Evolutionary conservation across 1,284 basidiomycete genomes (phyloP).

Genomic region (Dichomitus squalens): DNA sequence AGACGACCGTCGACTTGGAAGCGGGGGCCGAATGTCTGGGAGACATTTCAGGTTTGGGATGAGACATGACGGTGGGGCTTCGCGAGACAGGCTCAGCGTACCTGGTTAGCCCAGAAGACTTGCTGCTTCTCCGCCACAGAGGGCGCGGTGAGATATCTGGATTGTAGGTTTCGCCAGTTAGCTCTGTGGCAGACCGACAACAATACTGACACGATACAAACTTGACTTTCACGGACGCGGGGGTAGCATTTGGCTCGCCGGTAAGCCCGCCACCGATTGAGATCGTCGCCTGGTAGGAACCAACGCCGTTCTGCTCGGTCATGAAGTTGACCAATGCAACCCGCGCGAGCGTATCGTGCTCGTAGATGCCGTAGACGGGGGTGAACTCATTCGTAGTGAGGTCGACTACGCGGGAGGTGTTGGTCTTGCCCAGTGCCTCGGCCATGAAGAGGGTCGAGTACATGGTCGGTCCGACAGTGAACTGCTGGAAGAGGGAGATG

Average conservation of each 20-base stretch:
- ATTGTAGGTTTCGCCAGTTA: too few species aligned
- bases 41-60: neutral
- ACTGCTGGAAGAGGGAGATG: constrained; percentile 54
- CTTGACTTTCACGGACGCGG: constrained; percentile 50
- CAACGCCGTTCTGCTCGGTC: constrained; percentile 50
- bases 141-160: constrained; percentile 52
- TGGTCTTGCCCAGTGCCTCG: constrained; percentile 67
- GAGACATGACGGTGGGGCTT: too few species aligned
- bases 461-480: constrained; percentile 69
- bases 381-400: constrained; percentile 54
- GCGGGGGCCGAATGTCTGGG: constrained; percentile 64
- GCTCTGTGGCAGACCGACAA: neutral
- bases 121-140: constrained; percentile 65
- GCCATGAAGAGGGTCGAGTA: constrained; percentile 71
- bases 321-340: constrained; percentile 73
- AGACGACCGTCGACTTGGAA: constrained; percentile 60
- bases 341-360: constrained; percentile 50
- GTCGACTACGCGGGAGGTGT: constrained; percentile 61
- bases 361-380: constrained; percentile 76
- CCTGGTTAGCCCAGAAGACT: constrained; percentile 68
- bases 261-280: constrained; percentile 45
- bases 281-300: constrained; percentile 47
- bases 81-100: neutral
- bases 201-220: constrained; percentile 32
- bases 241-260: constrained; percentile 38